Evolutionary conservation across 2,329 filamentous ascomycete genomes (phyloP).

Genomic region (Stemphylium beticola): DNA sequence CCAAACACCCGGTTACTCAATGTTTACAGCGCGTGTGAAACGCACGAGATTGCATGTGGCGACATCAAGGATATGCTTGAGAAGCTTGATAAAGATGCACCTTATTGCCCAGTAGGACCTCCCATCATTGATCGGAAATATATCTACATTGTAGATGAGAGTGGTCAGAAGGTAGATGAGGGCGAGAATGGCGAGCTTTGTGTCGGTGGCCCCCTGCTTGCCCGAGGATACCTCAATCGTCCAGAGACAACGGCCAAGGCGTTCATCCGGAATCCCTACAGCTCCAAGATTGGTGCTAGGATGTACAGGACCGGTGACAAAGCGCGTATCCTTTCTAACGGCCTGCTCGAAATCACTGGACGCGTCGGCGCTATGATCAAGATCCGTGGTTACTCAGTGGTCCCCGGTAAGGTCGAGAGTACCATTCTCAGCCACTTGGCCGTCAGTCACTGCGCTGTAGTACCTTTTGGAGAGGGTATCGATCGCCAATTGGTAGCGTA

Average conservation of each 20-base stretch:
- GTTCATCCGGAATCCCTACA: conserved; percentile 72
- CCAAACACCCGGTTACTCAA: conserved; percentile 75
- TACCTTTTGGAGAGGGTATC: conserved; percentile 76
- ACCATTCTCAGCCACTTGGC: conserved; percentile 73
- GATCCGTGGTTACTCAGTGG: conserved; percentile 77
- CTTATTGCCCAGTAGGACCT: conserved; percentile 76
- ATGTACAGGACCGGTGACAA: conserved; percentile 80
- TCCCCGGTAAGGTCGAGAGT: conserved; percentile 77
- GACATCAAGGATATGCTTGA: conserved; percentile 72
- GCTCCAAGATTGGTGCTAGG: conserved; percentile 63
- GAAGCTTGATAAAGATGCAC: conserved; percentile 61
- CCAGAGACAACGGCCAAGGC: conserved; percentile 77
- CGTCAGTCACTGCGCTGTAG: conserved; percentile 73
- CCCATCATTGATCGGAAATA: conserved; percentile 68
- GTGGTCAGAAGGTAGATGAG: conserved; percentile 64
- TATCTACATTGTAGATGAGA: conserved; percentile 75
- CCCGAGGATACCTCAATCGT: conserved; percentile 79
- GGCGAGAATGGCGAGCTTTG: conserved; percentile 75
- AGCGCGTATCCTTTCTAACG: conserved; percentile 70
- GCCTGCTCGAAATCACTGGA: conserved; percentile 75
- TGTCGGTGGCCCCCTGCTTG: conserved; percentile 74
- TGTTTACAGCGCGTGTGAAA: conserved; percentile 83
- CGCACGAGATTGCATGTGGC: conserved; percentile 79
- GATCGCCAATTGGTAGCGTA: conserved; percentile 79
- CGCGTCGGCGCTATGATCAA: conserved; percentile 83